Conservation (phyloP, 2,329 filamentous ascomycete genomes). For the Trichoderma atrobrunneum region DNA sequence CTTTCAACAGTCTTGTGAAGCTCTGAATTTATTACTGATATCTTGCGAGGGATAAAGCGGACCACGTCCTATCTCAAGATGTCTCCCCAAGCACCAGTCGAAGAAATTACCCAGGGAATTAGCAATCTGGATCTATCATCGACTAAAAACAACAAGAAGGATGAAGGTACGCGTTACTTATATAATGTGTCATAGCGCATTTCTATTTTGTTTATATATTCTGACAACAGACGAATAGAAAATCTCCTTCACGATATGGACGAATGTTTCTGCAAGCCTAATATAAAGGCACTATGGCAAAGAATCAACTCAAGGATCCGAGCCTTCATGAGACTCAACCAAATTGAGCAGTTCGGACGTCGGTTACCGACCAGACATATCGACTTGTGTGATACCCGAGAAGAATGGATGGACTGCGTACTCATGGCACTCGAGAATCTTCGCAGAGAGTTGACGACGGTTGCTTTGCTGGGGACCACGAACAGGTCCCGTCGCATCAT, state of each 20-base stretch:
- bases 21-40: background rate
- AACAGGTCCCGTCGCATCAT: background rate
- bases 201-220: background rate
- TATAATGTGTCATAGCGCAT: background rate
- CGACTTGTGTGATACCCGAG: background rate
- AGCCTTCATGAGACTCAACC: background rate
- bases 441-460: background rate
- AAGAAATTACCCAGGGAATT: background rate
- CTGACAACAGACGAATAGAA: background rate
- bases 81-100: background rate
- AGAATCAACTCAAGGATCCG: background rate
- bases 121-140: background rate
- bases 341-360: background rate
- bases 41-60: background rate
- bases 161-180: background rate
- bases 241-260: background rate
- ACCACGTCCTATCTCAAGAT: background rate
- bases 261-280: background rate
- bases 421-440: background rate
- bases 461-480: background rate
- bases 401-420: background rate
- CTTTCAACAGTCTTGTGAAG: background rate
- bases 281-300: background rate
- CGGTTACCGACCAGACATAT: background rate
- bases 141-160: background rate